These are phyloP conservation scores for Candida glaebosa DNA, from an alignment of 805 yeast genomes.

Conservation along the genomic window DNA sequence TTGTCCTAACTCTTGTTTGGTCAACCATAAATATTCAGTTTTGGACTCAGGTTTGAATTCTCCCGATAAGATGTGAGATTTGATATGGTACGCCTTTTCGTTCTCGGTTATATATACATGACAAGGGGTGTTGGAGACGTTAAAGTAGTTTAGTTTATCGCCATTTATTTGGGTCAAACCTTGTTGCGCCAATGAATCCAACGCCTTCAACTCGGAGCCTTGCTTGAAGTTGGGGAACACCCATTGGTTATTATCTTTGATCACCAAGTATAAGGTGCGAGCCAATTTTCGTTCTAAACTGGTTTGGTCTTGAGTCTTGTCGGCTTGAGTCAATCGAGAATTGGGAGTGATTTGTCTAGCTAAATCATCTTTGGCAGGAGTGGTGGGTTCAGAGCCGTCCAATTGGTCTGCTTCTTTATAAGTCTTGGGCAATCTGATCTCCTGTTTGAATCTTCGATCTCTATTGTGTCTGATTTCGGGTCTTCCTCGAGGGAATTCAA, in stretches of 20 bases:
- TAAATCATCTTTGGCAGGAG: slow-evolving; percentile 43
- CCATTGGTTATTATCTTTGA: slow-evolving; percentile 55
- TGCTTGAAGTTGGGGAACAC: slow-evolving; percentile 69
- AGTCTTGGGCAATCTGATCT: slow-evolving; percentile 69
- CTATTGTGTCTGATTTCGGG: slow-evolving; percentile 87
- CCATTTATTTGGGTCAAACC: slow-evolving; percentile 65
- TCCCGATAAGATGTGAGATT: slow-evolving; percentile 88
- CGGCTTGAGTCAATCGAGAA: slow-evolving; percentile 77
- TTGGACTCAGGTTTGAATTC: slow-evolving; percentile 46
- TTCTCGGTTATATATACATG: slow-evolving; percentile 44
- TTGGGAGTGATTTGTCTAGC: slow-evolving; percentile 67
- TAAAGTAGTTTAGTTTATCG: slow-evolving; percentile 73
- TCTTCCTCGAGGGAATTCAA: slow-evolving; percentile 75
- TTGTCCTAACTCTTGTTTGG: slow-evolving; percentile 69
- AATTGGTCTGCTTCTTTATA: slow-evolving; percentile 36
- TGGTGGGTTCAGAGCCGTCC: slow-evolving; percentile 26
- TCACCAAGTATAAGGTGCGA: slow-evolving; percentile 73
- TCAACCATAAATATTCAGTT: slow-evolving; percentile 73
- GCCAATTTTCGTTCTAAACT: slow-evolving; percentile 78
- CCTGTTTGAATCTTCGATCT: slow-evolving; percentile 82
- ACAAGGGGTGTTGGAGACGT: slow-evolving; percentile 87
- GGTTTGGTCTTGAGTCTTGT: slow-evolving; percentile 52
- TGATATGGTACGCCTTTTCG: slow-evolving; percentile 64
- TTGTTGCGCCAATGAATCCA: slow-evolving; percentile 70
- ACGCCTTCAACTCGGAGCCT: slow-evolving; percentile 39